phyloP scores from a whole-genome alignment of 2,329 filamentous ascomycete genomes.

The Cercospora zeina region DNA sequence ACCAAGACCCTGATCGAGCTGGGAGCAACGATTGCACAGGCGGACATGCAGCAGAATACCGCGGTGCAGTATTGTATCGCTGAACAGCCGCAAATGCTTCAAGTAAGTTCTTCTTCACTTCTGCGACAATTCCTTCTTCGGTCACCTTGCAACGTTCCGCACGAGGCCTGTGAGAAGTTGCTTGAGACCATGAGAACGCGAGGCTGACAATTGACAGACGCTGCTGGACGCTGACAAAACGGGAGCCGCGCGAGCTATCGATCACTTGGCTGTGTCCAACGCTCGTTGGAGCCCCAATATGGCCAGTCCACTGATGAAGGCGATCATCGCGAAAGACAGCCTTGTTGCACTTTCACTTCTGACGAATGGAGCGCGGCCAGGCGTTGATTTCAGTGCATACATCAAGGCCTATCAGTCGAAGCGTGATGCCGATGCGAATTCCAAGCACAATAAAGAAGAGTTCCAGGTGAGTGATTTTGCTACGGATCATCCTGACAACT shows the following conservation, averaged over 20 bases:
- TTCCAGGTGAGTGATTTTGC: conserved; percentile 43
- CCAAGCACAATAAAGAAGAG: conserved; percentile 52
- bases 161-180: background rate
- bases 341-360: conserved; percentile 62
- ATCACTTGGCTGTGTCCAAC: conserved; percentile 58
- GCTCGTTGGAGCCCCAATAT: conserved; percentile 41
- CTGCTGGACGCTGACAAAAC: conserved; percentile 58
- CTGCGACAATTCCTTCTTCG: background rate
- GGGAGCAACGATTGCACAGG: conserved; percentile 72
- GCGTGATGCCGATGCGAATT: conserved; percentile 36
- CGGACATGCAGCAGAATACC: conserved; percentile 64
- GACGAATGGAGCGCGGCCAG: conserved; percentile 59
- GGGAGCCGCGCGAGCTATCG: conserved; percentile 63
- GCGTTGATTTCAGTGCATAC: conserved; percentile 65
- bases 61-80: conserved; percentile 65
- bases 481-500: background rate
- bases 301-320: conserved; percentile 58
- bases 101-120: background rate
- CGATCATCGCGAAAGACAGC: conserved; percentile 57
- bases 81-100: conserved; percentile 51
- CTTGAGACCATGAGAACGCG: background rate
- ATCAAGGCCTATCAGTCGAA: conserved; percentile 57
- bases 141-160: no score
- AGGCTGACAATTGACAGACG: conserved; percentile 32
- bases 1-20: conserved; percentile 64